Percentiles rank a stretch among this genome's conserved stretches.
Evolutionary conservation across 2,329 filamentous ascomycete genomes (phyloP).

Genomic region (Ciborinia camelliae): DNA sequence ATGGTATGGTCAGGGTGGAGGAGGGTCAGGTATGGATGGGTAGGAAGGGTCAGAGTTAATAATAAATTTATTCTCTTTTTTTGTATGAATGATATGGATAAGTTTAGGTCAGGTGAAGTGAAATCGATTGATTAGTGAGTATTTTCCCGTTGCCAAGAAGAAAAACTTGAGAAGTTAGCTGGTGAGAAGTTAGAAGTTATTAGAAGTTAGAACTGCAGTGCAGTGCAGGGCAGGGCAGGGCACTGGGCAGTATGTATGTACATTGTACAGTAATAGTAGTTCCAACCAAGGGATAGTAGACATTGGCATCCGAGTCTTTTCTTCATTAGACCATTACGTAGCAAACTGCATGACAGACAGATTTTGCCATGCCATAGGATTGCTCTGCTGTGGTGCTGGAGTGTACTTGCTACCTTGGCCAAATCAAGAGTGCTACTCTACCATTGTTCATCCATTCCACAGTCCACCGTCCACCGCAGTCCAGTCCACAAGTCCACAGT

Average conservation of each 20-base stretch:
- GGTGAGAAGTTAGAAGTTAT: too few relatives aligned
- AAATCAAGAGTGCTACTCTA: not conserved
- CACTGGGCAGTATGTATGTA: too few relatives aligned
- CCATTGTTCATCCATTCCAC: not conserved
- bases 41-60: not conserved
- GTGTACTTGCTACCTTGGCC: not conserved
- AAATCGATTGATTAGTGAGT: not conserved
- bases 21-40: not conserved
- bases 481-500: too few relatives aligned
- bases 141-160: not conserved
- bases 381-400: not conserved
- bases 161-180: not conserved
- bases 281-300: too few relatives aligned
- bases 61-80: not conserved
- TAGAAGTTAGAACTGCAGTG: not conserved
- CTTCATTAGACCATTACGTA: not conserved
- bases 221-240: too few relatives aligned
- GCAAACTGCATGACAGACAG: conserved; percentile 6
- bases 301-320: too few relatives aligned
- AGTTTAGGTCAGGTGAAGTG: conserved; percentile 5
- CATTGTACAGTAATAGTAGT: too few relatives aligned
- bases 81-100: not conserved
- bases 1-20: conserved; percentile 12
- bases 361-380: conserved; percentile 1
- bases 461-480: too few relatives aligned